These are phyloP conservation scores for Vaccinium vitisidaea DNA, from an alignment of 148 eudicot genomes.

Conservation along the genomic window DNA sequence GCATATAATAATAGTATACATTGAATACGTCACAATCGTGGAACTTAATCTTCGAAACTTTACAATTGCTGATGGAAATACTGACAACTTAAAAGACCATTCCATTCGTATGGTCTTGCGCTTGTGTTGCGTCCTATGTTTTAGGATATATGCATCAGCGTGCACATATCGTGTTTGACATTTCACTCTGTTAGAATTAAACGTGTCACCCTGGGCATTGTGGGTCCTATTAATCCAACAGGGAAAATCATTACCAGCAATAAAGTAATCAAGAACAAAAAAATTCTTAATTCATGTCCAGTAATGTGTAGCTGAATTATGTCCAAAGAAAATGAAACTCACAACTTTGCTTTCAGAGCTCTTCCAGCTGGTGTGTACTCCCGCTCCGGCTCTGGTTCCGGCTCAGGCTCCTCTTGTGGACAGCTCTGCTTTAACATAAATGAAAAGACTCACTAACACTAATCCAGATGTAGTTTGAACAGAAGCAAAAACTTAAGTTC, in stretches of 20 bases:
- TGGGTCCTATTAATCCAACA: background rate
- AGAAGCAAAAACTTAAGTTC: background rate
- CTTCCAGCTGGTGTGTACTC: constrained; percentile 84
- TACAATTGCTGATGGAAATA: background rate
- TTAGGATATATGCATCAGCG: background rate
- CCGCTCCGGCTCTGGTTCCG: constrained; percentile 69
- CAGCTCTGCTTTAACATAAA: constrained; percentile 43
- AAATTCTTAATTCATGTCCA: background rate
- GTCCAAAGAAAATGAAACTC: constrained; percentile 33
- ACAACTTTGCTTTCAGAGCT: constrained; percentile 84
- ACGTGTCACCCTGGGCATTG: background rate
- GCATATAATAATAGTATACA: background rate
- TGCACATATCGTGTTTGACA: background rate
- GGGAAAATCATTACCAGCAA: background rate
- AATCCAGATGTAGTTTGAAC: constrained; percentile 2
- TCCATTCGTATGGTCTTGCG: background rate
- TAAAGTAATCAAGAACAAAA: background rate
- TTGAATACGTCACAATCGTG: background rate
- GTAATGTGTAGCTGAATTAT: background rate
- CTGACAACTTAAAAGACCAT: background rate
- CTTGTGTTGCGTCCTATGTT: background rate
- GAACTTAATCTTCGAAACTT: background rate
- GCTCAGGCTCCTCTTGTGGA: constrained; percentile 67
- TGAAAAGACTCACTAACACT: background rate
- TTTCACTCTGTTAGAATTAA: background rate